Percentiles rank a stretch among this genome's conserved stretches.
Evolutionary conservation across 805 yeast genomes (phyloP).

Genomic region (Groenewaldozyma tartarivorans): DNA sequence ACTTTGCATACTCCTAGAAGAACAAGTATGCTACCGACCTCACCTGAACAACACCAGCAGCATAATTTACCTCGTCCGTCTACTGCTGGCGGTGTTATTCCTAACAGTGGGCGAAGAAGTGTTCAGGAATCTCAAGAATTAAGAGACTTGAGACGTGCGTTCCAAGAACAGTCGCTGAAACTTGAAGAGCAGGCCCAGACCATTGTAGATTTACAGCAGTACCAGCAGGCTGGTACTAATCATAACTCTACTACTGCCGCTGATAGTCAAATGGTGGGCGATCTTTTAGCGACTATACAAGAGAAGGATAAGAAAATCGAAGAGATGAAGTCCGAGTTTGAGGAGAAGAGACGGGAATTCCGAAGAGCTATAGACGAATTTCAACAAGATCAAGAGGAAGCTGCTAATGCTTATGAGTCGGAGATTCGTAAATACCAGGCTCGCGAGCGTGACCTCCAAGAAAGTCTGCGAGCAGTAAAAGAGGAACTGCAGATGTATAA

Average conservation of each 20-base stretch:
- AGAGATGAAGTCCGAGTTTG: slow-evolving; percentile 21
- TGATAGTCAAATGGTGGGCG: background rate
- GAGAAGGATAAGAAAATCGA: slow-evolving; percentile 24
- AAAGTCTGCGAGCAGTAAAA: slow-evolving; percentile 16
- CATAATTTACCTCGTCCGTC: background rate
- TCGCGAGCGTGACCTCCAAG: slow-evolving; percentile 20
- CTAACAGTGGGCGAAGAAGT: background rate
- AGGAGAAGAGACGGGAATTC: slow-evolving; percentile 24
- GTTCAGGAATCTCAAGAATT: background rate
- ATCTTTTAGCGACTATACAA: slow-evolving; percentile 12
- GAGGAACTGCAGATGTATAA: slow-evolving; percentile 15
- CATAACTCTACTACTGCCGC: too few relatives aligned
- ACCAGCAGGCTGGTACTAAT: too few relatives aligned
- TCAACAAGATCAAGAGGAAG: slow-evolving; percentile 19
- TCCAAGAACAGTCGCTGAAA: background rate
- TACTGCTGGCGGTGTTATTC: too few relatives aligned
- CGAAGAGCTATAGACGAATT: slow-evolving; percentile 22
- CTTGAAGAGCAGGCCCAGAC: background rate
- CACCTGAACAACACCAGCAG: background rate
- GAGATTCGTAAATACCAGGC: slow-evolving; percentile 17
- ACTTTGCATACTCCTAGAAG: background rate
- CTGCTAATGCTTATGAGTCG: slow-evolving; percentile 16
- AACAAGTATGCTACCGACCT: background rate
- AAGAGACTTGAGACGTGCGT: background rate
- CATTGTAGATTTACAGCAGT: background rate